Percentiles rank a stretch among this genome's conserved stretches.
Evolutionary conservation across 2,329 filamentous ascomycete species (phyloP).

Genomic region (Aspergillus viridinutans): DNA sequence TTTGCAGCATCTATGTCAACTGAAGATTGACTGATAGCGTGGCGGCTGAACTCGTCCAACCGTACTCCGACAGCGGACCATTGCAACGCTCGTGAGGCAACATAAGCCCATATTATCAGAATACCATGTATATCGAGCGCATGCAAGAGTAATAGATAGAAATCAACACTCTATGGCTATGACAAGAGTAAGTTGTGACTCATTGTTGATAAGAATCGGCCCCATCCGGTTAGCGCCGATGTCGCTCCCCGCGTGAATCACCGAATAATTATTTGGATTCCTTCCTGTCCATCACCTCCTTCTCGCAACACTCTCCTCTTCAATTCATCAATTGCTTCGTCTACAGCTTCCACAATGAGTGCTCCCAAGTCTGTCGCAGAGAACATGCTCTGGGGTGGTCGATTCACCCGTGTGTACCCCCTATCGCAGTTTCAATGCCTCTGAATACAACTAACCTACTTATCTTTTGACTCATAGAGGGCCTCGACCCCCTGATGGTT

Average conservation of each 20-base stretch:
- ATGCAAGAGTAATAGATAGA: no score
- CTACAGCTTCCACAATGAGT: slow-evolving; percentile 27
- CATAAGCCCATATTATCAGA: neutral
- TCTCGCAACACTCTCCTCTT: neutral
- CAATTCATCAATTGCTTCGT: slow-evolving; percentile 5
- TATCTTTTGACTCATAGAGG: slow-evolving; percentile 50
- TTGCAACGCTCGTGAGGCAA: neutral
- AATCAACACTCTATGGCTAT: neutral
- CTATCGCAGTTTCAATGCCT: slow-evolving; percentile 6
- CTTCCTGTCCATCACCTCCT: neutral
- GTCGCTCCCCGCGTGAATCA: neutral
- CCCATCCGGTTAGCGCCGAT: neutral
- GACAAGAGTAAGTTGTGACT: neutral
- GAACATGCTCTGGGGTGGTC: slow-evolving; percentile 58
- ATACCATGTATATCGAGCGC: neutral
- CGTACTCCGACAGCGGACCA: neutral
- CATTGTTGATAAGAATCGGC: neutral
- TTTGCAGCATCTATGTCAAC: no score
- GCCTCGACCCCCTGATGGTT: slow-evolving; percentile 79
- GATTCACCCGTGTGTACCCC: slow-evolving; percentile 52
- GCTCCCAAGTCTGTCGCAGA: slow-evolving; percentile 37
- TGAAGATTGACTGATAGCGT: no score
- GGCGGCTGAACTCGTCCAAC: no score
- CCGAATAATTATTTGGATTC: neutral
- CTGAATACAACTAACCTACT: slow-evolving; percentile 17